These are phyloP conservation scores for Trichosporon sp. DNA, from an alignment of 1,284 basidiomycete species.

Conservation along the genomic window DNA sequence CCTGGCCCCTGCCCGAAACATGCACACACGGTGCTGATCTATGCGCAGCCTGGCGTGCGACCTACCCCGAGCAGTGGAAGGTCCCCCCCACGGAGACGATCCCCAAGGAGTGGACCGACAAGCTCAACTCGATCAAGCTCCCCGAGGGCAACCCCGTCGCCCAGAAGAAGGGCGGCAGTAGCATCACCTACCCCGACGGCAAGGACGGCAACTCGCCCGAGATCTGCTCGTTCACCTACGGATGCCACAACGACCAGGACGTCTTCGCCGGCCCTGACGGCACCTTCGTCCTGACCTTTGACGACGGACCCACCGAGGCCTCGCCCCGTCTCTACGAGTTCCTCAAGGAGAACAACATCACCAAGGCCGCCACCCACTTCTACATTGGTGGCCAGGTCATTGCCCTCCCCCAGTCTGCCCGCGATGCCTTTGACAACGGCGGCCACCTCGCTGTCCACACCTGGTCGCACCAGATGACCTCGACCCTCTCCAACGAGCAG, in stretches of 20 bases:
- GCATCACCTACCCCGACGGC: constrained; percentile 24
- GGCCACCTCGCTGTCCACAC: constrained; percentile 53
- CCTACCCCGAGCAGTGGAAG: constrained; percentile 19
- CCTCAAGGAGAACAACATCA: constrained; percentile 52
- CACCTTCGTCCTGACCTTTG: constrained; percentile 48
- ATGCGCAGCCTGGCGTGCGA: constrained; percentile 15
- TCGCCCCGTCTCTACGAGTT: constrained; percentile 54
- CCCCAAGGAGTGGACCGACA: constrained; percentile 30
- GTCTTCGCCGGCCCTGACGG: constrained; percentile 36
- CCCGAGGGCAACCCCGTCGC: constrained; percentile 23
- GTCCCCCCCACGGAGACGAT: constrained; percentile 17
- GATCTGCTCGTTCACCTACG: constrained; percentile 47
- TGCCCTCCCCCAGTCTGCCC: constrained; percentile 26
- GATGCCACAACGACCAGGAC: constrained; percentile 36
- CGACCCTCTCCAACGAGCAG: constrained; percentile 56
- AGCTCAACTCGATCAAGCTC: constrained; percentile 17
- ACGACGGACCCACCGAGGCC: constrained; percentile 54
- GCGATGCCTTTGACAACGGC: constrained; percentile 30
- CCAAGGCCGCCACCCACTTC: constrained; percentile 55
- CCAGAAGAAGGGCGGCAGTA: constrained; percentile 14
- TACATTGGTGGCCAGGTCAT: constrained; percentile 16
- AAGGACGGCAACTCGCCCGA: constrained; percentile 25
- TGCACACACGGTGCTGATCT: neutral
- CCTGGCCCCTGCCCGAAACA: neutral
- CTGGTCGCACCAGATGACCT: constrained; percentile 54